Percentiles rank a stretch among this genome's conserved stretches.
These are phyloP conservation scores for Trichothecium roseum DNA, from an alignment of 2,329 filamentous ascomycete species.

Conservation along the genomic window DNA sequence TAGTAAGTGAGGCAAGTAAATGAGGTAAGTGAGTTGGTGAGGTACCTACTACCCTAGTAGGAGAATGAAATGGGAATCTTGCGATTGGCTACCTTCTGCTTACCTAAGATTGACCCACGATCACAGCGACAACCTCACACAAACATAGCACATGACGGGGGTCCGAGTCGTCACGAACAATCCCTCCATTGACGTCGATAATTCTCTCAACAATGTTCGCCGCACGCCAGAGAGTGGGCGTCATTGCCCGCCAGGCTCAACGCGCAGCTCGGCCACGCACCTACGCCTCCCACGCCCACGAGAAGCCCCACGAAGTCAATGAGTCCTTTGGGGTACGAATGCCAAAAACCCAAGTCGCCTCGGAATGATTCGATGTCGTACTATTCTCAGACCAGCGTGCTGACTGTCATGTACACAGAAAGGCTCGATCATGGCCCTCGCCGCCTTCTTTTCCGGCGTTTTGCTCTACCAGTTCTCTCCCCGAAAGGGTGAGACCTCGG, in stretches of 20 bases:
- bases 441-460: slow-evolving; percentile 31
- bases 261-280: slow-evolving; percentile 26
- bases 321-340: slow-evolving; percentile 47
- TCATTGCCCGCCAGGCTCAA: slow-evolving; percentile 24
- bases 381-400: slow-evolving; percentile 2
- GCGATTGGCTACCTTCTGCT: slow-evolving; percentile 4
- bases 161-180: background rate
- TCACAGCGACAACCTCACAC: slow-evolving; percentile 14
- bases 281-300: slow-evolving; percentile 45
- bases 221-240: slow-evolving; percentile 34
- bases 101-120: slow-evolving; percentile 17
- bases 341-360: slow-evolving; percentile 11
- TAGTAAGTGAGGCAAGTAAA: no score
- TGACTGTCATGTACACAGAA: slow-evolving; percentile 22
- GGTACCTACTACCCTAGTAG: no score
- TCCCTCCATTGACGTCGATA: slow-evolving; percentile 18
- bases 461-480: slow-evolving; percentile 39
- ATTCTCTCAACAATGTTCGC: slow-evolving; percentile 26
- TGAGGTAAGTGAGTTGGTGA: no score
- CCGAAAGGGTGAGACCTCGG: slow-evolving; percentile 38
- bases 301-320: slow-evolving; percentile 35
- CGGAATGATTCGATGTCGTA: slow-evolving; percentile 3
- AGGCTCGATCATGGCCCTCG: slow-evolving; percentile 36
- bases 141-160: no score
- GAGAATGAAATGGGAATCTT: no score